Evolutionary conservation across 306 rosid species (phyloP).

Genomic region (Carpinus fangiana): DNA sequence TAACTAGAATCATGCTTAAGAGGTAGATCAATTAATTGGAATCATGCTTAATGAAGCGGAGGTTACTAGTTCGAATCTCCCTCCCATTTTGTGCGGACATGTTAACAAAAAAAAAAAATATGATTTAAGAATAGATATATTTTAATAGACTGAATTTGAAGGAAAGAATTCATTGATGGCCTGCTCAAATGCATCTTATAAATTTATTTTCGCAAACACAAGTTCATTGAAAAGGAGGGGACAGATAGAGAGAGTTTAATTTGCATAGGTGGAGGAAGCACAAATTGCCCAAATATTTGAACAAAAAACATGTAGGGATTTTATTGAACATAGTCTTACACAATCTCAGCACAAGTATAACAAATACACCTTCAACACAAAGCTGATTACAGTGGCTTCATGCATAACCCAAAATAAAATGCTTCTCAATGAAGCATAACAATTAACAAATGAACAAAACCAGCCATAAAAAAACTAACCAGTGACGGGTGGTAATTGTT

Average conservation of each 20-base stretch:
- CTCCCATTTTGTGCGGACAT: no score
- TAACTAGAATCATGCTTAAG: no score
- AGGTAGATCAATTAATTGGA: no score
- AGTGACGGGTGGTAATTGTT: constrained; percentile 48
- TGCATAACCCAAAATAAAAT: background rate
- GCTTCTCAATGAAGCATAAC: background rate
- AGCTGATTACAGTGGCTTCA: background rate
- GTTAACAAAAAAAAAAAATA: no score
- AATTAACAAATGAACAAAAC: background rate
- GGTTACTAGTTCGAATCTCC: no score
- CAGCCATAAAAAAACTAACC: constrained; percentile 1
- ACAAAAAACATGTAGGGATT: background rate
- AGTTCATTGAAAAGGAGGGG: background rate
- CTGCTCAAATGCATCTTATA: no score
- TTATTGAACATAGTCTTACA: background rate
- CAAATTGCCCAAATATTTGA: background rate
- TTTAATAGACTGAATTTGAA: no score
- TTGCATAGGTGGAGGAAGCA: background rate
- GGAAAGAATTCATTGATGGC: no score
- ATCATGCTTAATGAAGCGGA: no score
- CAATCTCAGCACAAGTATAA: background rate
- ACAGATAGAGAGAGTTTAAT: background rate
- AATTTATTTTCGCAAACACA: no score
- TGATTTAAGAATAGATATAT: no score
- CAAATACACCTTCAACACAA: background rate